A percentile compares a stretch with the other conserved stretches of the same genome.
These are phyloP conservation scores for Punctularia strigosozonata DNA, from an alignment of 768 basidiomycete genomes.

Conservation along the genomic window DNA sequence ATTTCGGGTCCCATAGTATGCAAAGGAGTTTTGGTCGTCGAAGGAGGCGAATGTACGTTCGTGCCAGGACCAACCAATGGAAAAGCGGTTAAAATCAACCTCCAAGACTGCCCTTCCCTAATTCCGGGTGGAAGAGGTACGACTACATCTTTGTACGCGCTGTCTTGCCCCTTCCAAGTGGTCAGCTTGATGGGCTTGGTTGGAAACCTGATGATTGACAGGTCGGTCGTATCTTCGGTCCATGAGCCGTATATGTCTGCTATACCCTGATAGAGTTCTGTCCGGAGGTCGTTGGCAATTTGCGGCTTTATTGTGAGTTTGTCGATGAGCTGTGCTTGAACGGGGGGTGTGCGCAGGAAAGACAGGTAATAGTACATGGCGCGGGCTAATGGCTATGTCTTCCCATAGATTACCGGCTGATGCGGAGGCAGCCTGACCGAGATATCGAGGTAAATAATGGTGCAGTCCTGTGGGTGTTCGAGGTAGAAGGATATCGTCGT, in stretches of 20 bases:
- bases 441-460: too few relatives aligned
- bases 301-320: conserved; percentile 65
- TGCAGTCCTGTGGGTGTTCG: too few relatives aligned
- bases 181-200: conserved; percentile 52
- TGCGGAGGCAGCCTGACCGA: too few relatives aligned
- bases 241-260: conserved; percentile 67
- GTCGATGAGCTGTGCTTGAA: conserved; percentile 27
- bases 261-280: conserved; percentile 44
- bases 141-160: conserved; percentile 65
- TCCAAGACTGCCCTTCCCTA: conserved; percentile 47
- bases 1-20: too few relatives aligned
- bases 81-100: conserved; percentile 44
- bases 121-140: conserved; percentile 50
- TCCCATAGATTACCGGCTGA: too few relatives aligned
- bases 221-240: conserved; percentile 19
- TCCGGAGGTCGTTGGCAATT: conserved; percentile 83
- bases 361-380: conserved; percentile 82
- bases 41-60: conserved; percentile 28
- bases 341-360: conserved; percentile 79
- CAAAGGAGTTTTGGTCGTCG: conserved; percentile 24
- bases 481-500: too few relatives aligned
- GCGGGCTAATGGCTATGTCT: neutral
- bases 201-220: conserved; percentile 12
- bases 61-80: conserved; percentile 9
- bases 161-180: conserved; percentile 52